A percentile compares a stretch with the other conserved stretches of the same genome.
These are phyloP conservation scores for Platanthera zijinensis DNA, from an alignment of 106 monocot genomes.

Conservation along the genomic window DNA sequence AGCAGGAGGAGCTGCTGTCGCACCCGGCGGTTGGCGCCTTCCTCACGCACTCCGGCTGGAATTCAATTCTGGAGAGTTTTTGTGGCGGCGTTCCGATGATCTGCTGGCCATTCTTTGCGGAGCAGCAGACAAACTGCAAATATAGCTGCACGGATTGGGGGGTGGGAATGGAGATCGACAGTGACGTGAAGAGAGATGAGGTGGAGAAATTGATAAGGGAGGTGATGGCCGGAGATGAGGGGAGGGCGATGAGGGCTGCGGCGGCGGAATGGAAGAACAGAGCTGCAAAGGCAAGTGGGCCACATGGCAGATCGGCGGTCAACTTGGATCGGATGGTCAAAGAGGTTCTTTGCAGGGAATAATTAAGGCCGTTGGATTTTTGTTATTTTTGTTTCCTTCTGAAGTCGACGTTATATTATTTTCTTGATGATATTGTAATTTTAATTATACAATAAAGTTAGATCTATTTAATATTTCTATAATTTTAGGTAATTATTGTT, in stretches of 20 bases:
- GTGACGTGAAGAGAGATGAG: conserved; percentile 11
- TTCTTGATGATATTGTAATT: too few species aligned
- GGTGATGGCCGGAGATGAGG: conserved; percentile 12
- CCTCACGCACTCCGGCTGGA: conserved; percentile 73
- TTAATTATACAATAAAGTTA: too few species aligned
- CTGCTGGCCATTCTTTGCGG: conserved; percentile 31
- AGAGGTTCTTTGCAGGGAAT: conserved; percentile 10
- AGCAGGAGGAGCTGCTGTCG: conserved; percentile 10
- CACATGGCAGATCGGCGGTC: neutral
- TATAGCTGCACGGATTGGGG: conserved; percentile 11
- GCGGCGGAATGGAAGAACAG: conserved; percentile 11
- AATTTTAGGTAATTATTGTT: too few species aligned
- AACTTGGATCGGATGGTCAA: conserved; percentile 26
- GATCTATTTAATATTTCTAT: too few species aligned
- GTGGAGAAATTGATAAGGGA: conserved; percentile 13
- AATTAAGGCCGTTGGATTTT: too few species aligned
- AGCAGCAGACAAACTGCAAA: conserved; percentile 26
- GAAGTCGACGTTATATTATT: too few species aligned
- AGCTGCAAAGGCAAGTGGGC: neutral
- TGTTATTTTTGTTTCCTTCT: too few species aligned
- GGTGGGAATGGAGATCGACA: conserved; percentile 15
- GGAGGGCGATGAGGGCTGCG: conserved; percentile 12
- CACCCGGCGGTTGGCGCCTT: conserved; percentile 23
- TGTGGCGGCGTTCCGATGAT: conserved; percentile 21
- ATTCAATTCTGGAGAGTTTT: conserved; percentile 49